phyloP scores from a whole-genome alignment of 2,329 filamentous ascomycete species.

The Penicillium sp. region DNA sequence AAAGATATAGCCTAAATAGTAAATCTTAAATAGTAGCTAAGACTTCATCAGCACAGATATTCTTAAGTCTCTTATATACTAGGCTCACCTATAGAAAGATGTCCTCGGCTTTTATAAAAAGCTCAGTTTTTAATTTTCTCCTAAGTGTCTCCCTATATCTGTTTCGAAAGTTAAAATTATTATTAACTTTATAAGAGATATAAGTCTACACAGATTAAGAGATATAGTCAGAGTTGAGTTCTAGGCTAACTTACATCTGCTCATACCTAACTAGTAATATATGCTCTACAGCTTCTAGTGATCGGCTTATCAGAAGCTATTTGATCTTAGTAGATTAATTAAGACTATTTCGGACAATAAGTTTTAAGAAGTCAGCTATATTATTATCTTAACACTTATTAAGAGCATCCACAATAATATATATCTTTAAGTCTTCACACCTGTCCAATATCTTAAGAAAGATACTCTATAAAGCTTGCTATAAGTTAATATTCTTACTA shows the following conservation, averaged over 20 bases:
- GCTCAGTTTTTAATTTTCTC: constrained; percentile 9
- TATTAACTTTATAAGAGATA: constrained; percentile 22
- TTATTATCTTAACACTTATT: constrained; percentile 29
- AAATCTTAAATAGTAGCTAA: constrained; percentile 22
- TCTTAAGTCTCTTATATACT: constrained; percentile 31
- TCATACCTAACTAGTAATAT: constrained; percentile 27
- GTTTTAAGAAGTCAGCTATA: constrained; percentile 16
- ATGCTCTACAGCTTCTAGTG: constrained; percentile 25
- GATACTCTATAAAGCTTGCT: constrained; percentile 28
- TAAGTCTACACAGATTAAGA: constrained; percentile 23
- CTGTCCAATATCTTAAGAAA: constrained; percentile 27
- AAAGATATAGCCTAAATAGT: constrained; percentile 23
- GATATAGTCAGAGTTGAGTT: constrained; percentile 21
- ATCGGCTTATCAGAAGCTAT: constrained; percentile 36
- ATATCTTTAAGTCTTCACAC: constrained; percentile 14
- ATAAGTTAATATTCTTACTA: constrained; percentile 16
- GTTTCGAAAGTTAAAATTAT: constrained; percentile 19
- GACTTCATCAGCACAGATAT: constrained; percentile 4
- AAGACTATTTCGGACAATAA: constrained; percentile 23
- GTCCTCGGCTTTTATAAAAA: constrained; percentile 22
- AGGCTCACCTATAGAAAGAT: constrained; percentile 34
- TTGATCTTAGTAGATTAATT: constrained; percentile 27
- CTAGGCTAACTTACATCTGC: constrained; percentile 18
- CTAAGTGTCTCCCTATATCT: constrained; percentile 12
- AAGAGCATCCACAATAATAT: constrained; percentile 33